Conservation (phyloP, 2,329 filamentous ascomycete genomes). For the Albophoma yamanashiensis region DNA sequence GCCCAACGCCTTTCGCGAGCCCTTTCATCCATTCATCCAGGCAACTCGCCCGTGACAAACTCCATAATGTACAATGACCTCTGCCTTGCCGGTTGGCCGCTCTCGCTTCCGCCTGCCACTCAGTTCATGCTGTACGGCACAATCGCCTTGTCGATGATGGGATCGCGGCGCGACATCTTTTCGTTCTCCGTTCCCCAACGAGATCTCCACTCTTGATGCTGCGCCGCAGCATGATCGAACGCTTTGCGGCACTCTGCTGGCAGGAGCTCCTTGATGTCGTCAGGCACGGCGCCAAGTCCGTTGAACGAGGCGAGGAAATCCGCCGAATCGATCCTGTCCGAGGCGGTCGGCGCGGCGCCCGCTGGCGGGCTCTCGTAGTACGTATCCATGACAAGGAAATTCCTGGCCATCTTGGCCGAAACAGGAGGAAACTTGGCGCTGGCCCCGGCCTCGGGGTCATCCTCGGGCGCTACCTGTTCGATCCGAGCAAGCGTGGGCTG, state of each 20-base stretch:
- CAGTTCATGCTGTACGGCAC: conserved; percentile 42
- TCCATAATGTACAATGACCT: not conserved
- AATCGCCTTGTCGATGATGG: conserved; percentile 53
- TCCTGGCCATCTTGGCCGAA: conserved; percentile 37
- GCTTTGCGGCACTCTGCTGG: conserved; percentile 61
- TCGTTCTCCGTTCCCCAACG: conserved; percentile 62
- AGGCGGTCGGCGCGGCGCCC: conserved; percentile 34
- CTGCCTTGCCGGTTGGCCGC: not conserved
- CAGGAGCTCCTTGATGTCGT: conserved; percentile 55
- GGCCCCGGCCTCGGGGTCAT: conserved; percentile 17
- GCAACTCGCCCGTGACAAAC: not conserved
- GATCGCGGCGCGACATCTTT: conserved; percentile 39
- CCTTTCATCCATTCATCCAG: not conserved
- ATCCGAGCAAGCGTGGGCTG: conserved; percentile 82
- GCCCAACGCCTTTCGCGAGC: conserved; percentile 1
- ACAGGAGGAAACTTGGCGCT: conserved; percentile 33
- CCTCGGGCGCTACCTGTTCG: conserved; percentile 52
- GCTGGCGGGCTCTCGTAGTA: conserved; percentile 40
- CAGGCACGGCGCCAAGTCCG: conserved; percentile 52
- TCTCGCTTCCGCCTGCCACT: not conserved
- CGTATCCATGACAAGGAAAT: conserved; percentile 46
- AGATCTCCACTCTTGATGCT: conserved; percentile 62
- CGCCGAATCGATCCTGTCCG: conserved; percentile 29
- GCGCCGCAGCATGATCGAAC: conserved; percentile 55
- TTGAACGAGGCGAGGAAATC: conserved; percentile 42